A percentile compares a stretch with the other conserved stretches of the same genome.
Conservation (phyloP, 2,329 filamentous ascomycete species). For the Phialocephala sp. region DNA sequence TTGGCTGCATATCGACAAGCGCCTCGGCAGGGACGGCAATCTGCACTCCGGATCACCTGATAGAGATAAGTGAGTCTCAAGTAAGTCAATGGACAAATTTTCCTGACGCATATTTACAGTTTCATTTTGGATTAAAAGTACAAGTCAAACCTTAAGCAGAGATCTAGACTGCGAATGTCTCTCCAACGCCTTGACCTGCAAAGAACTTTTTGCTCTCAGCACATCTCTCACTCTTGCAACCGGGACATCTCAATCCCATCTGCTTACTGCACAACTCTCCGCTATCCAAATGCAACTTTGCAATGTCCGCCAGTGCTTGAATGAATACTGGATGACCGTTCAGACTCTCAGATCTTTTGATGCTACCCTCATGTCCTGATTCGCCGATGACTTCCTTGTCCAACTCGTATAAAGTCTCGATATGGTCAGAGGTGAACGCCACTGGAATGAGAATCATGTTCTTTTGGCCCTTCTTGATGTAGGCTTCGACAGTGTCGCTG, state of each 20-base stretch:
- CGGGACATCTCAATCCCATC: slow-evolving; percentile 90
- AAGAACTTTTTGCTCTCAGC: slow-evolving; percentile 76
- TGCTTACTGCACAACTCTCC: slow-evolving; percentile 75
- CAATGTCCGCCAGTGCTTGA: slow-evolving; percentile 84
- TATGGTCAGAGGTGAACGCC: slow-evolving; percentile 98
- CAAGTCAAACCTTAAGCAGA: slow-evolving; percentile 12
- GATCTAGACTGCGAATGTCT: slow-evolving; percentile 18
- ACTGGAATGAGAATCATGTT: slow-evolving; percentile 93
- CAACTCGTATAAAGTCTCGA: slow-evolving; percentile 93
- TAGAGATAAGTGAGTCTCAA: neutral
- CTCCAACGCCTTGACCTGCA: slow-evolving; percentile 31
- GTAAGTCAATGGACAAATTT: neutral
- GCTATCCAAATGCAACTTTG: slow-evolving; percentile 76
- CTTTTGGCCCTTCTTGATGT: slow-evolving; percentile 88
- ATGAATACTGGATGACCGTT: slow-evolving; percentile 95
- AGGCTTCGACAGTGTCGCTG: slow-evolving; percentile 82
- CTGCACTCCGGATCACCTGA: slow-evolving; percentile 14
- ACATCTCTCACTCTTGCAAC: slow-evolving; percentile 89
- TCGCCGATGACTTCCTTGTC: slow-evolving; percentile 95
- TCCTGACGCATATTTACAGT: slow-evolving; percentile 16
- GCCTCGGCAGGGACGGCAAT: slow-evolving; percentile 5
- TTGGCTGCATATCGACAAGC: neutral
- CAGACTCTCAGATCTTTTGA: slow-evolving; percentile 90
- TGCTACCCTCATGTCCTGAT: slow-evolving; percentile 74
- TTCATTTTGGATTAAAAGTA: slow-evolving; percentile 18